Evolutionary conservation across 1,139 yeast species (phyloP), one percentile per base, ranked within the genome.

Genomic region (Pichia sp.): DNA sequence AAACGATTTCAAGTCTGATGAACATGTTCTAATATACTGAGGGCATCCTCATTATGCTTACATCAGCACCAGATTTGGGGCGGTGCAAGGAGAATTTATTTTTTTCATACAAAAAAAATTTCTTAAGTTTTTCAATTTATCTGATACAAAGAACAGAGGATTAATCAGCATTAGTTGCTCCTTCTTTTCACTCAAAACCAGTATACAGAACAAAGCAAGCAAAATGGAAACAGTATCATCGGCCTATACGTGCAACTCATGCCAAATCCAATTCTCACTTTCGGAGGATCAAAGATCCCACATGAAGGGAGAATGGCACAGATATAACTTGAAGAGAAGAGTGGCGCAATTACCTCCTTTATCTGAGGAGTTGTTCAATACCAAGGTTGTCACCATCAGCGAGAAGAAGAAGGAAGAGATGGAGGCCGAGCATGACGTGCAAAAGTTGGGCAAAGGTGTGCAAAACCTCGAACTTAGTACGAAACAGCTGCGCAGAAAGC

Each of bases 291-390:
- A 93, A 73, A 78, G 98, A 65, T 75, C 76, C 52, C 99, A 93
- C 67, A 95, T 93, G 98, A 89, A 78, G 66, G 75, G 87, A 3
- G 95, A 86, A 58, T 87, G 95, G 95, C 95, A 87, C 70, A 73
- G 85, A 61, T 81, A 81, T 65, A 81, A 81, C 62, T 73, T 81
- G 63, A 81, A 81, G 60, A 75, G 86, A 71, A 73, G 84, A 65
- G 85, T 81, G 27, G 83, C 85, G 2, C 77, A 76, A 60, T 71
- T 81, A 57, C 85, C 85, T 6, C 72, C 83, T 6, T 76, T 81
- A n/a, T 74, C 73, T 50, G 84, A 80, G 64, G 74, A 68, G 2
- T 61, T 74, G 20, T 81, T 81, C 54, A 72, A 74, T 53, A 60
- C 71, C 16, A 81, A 81, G 62, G 83, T 80, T 14, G 73, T 77